Base-by-base conservation (phyloP, 164 flowering plant species). In the Annona cherimola region DNA sequence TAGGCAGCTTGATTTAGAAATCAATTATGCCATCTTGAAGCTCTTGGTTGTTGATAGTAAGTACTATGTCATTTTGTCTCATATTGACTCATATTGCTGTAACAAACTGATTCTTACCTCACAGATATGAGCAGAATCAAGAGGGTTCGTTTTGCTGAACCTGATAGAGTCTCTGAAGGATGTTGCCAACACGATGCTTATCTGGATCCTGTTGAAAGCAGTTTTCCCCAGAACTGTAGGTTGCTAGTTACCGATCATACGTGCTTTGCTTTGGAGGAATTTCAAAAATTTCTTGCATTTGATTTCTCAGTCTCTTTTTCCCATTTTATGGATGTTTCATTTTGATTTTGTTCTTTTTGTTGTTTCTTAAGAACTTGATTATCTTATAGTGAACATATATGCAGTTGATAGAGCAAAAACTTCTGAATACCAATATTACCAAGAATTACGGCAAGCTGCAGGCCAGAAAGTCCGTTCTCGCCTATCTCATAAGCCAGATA, bases 401-500 rank as follows among this genome's bases (percentile, higher is more conserved):
- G 86, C 83, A 85, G 90, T 44, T 63, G 81, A 73, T 74, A 84
- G 66, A 6, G 83, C 97, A 2, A 91, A 91, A 77, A 91, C 97
- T 45, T 87, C 94, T 0, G 97, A 91, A 77, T 91, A 71, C 75
- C 88, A 87, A 3, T 88, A 81, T 75, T 91, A 86, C 76, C 88
- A 82, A 78, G 87, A 79, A 67, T 70, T 90, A 42, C 87, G 81
- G 80, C 75, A 72, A 74, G 77, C 78, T 71, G 76, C 79, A 4
- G 78, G 77, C 61, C 73, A 20, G 1, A 63, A n/a, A 61, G 57
- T 45, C 61, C 20, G 61, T 42, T 76, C 74, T 63, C 66, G 66
- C 74, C 57, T 76, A 16, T 71, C 45, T 66, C 69, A 67, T 20
- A 76, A 78, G 35, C 78, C 81, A 73, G 69, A 61, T 2, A 45